Evolutionary conservation across 768 basidiomycete species (phyloP).

Genomic region (Russula brevipes): DNA sequence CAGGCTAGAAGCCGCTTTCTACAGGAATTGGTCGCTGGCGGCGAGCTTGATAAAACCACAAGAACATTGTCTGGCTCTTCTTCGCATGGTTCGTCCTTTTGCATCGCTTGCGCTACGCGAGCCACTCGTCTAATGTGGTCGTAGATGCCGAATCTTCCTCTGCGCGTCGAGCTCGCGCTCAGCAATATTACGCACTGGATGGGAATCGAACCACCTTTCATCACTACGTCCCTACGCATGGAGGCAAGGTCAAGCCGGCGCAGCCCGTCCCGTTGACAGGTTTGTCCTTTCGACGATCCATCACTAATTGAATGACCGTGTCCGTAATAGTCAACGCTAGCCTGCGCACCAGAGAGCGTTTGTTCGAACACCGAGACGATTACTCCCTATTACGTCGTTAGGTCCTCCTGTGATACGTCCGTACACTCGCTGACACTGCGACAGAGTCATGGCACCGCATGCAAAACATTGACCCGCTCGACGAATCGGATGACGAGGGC

Average conservation of each 20-base stretch:
- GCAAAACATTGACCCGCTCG: constrained; percentile 56
- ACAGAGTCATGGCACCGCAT: constrained; percentile 72
- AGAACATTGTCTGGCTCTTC: constrained; percentile 24
- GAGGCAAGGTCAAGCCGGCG: constrained; percentile 15
- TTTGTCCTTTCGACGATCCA: constrained; percentile 12
- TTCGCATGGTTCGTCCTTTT: constrained; percentile 21
- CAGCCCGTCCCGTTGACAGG: constrained; percentile 17
- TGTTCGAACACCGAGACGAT: constrained; percentile 21
- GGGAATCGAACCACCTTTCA: constrained; percentile 26
- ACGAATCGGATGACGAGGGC: constrained; percentile 69
- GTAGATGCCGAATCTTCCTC: constrained; percentile 20
- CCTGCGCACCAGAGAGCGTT: constrained; percentile 13
- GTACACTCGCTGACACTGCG: constrained; percentile 12
- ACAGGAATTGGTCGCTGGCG: constrained; percentile 54
- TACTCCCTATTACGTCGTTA: constrained; percentile 45
- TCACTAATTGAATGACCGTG: not conserved
- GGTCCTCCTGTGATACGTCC: not conserved
- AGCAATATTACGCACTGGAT: constrained; percentile 21
- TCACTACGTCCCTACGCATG: constrained; percentile 25
- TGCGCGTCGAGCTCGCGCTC: constrained; percentile 20
- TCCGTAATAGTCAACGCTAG: constrained; percentile 18
- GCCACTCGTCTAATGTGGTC: not conserved
- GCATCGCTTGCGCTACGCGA: not conserved
- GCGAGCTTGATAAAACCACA: constrained; percentile 36
- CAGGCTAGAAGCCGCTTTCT: constrained; percentile 64